Conservation (phyloP, 2,329 filamentous ascomycete species). For the Lachnellula subtilissima region DNA sequence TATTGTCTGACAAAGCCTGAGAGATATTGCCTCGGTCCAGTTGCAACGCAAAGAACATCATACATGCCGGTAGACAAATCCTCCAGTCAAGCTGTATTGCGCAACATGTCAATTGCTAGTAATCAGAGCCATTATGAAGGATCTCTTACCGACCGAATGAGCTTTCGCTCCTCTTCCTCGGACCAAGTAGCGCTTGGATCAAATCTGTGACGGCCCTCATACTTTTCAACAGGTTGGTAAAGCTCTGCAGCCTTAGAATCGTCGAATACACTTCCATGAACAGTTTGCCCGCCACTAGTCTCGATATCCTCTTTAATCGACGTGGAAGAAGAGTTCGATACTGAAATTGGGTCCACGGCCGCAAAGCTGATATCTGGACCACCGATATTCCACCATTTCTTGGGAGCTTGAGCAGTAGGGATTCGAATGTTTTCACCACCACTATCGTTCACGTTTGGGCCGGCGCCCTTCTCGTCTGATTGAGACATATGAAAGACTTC, state of each 20-base stretch:
- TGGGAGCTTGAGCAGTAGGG: not conserved
- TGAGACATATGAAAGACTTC: not conserved
- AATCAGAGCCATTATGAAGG: conserved; percentile 9
- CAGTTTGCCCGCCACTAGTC: not conserved
- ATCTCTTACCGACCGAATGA: conserved; percentile 29
- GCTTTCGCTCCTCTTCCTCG: conserved; percentile 21
- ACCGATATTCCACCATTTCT: conserved; percentile 4
- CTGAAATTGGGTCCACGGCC: conserved; percentile 1
- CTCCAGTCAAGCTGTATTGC: conserved; percentile 29
- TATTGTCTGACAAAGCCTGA: conserved; percentile 56
- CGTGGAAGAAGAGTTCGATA: not conserved
- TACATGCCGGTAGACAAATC: conserved; percentile 35
- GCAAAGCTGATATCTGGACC: conserved; percentile 6
- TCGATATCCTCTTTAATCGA: not conserved
- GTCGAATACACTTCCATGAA: not conserved
- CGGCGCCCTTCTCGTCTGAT: not conserved
- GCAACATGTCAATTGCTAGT: conserved; percentile 39
- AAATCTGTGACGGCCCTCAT: conserved; percentile 11
- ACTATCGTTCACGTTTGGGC: not conserved
- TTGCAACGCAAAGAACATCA: conserved; percentile 59
- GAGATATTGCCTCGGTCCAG: conserved; percentile 54
- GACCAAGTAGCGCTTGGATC: conserved; percentile 15
- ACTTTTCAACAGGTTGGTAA: conserved; percentile 6
- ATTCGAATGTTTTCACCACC: not conserved
- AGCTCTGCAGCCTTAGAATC: conserved; percentile 7